Evolutionary conservation across 345 rosid species (phyloP).

Genomic region (Diplotaxis tenuifolia): DNA sequence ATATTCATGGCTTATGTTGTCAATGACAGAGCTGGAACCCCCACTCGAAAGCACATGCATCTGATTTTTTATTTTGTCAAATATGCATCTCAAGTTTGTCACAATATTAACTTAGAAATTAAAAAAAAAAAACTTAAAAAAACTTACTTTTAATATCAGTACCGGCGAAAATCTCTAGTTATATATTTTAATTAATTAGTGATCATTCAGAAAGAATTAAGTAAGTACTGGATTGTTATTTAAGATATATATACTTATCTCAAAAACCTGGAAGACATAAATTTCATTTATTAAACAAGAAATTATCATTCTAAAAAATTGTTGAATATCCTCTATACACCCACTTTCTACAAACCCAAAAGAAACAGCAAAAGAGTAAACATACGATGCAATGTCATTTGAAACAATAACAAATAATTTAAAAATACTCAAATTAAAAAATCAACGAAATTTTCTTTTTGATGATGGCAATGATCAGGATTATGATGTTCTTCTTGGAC

Average conservation of each 20-base stretch:
- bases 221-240: not conserved
- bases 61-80: slow-evolving; percentile 12
- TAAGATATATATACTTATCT: not conserved
- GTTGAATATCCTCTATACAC: slow-evolving; percentile 27
- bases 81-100: slow-evolving; percentile 17
- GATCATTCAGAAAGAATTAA: not conserved
- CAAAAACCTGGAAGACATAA: not conserved
- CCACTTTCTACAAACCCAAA: slow-evolving; percentile 35
- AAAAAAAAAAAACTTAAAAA: too few relatives aligned
- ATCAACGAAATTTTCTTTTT: slow-evolving; percentile 23
- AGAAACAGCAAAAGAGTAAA: not conserved
- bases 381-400: not conserved
- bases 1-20: slow-evolving; percentile 50
- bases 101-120: not conserved
- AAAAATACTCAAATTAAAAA: slow-evolving; percentile 8
- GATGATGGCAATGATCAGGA: slow-evolving; percentile 9
- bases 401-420: slow-evolving; percentile 24
- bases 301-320: slow-evolving; percentile 20
- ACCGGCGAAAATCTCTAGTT: not conserved
- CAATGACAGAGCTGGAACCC: slow-evolving; percentile 66
- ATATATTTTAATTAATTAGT: not conserved
- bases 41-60: slow-evolving; percentile 65
- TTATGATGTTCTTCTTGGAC: slow-evolving; percentile 3
- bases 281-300: slow-evolving; percentile 26
- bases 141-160: not conserved